Evolutionary conservation across 176 grass and related monocot species (phyloP).

Genomic region (maize (Zea mays)): Zm-B73-REFERENCE-NAM-5.0 NC_050097.1:53181001-53181500

Average conservation of each 20-base stretch:
- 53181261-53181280: neutral
- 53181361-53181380: constrained; percentile 61
- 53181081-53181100: neutral
- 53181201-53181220: no score
- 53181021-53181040: neutral
- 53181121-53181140: constrained; percentile 27
- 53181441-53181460: constrained; percentile 53
- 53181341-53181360: constrained; percentile 55
- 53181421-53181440: constrained; percentile 76
- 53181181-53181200: neutral
- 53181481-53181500: constrained; percentile 27
- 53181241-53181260: neutral
- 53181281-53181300: no score
- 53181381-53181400: constrained; percentile 68
- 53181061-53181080: neutral
- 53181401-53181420: constrained; percentile 83
- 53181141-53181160: neutral
- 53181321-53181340: constrained; percentile 59
- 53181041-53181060: no score
- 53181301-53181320: constrained; percentile 34
- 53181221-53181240: no score
- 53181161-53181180: no score
- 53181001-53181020: no score
- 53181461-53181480: constrained; percentile 43
- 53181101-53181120: no score